Base-by-base conservation (phyloP, 1,284 basidiomycete genomes). In the Tylopilus sp. region DNA sequence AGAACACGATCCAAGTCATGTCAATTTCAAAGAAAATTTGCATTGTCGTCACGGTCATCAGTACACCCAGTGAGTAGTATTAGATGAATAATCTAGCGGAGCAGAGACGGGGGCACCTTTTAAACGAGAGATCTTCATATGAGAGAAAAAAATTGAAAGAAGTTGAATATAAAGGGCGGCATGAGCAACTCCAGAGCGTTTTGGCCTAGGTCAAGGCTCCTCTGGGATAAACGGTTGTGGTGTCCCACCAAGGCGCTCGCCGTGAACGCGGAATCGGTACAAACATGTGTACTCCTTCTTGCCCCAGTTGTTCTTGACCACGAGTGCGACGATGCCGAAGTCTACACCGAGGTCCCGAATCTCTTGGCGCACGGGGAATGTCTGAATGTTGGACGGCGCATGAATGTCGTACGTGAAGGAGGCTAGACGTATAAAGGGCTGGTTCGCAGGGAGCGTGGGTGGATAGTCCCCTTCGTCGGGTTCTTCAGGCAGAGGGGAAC, bases 271-370 rank as follows among this genome's bases (percentile, higher is more conserved):
- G 69, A 98, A 77, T 44, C 95, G 81, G 69, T 98, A 98, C 30
- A 98, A 65, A 68, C 95, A 98, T 0, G 95, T 97, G 63, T 81
- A 89, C 54, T 86, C 82, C 12, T 77, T 71, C 61, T 78, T 78
- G 25, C 95, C 96, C 84, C 92, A 96, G 64, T 98, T 98, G 62
- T 76, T 87, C 65, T 81, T 75, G 56, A 98, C 73, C 55, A 80
- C 71, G 60, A 97, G 74, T 48, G 89, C 81, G 15, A 97, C 87
- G 40, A 92, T 72, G 1, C 86, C 86, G 58, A 93, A 86, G 62
- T 91, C 88, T 46, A 96, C 74, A 6, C 78, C 82, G 15, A 93
- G 72, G 12, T 79, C 78, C 44, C 71, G 73, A 21, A 93, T 75
- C 41, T 85, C 84, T 43, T 79, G 70, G 0, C 78, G 73, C 3